Evolutionary conservation across 1,139 yeast genomes (phyloP).

Genomic region (Nadsonia commutata): DNA sequence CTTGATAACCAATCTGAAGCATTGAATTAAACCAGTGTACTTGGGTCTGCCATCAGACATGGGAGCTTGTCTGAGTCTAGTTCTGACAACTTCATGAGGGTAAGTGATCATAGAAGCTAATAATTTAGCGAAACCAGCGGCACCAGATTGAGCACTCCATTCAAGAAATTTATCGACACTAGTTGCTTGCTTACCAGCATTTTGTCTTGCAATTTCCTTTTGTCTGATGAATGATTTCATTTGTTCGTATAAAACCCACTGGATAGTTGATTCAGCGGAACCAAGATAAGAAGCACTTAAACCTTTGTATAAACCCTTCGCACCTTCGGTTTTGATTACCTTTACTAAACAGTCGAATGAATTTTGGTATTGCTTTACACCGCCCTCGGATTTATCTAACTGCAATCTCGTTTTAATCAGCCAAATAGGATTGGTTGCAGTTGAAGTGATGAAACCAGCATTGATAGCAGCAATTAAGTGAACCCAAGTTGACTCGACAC

Average conservation of each 20-base stretch:
- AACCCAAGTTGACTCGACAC: slow-evolving; percentile 70
- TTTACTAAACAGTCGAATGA: slow-evolving; percentile 73
- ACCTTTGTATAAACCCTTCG: slow-evolving; percentile 71
- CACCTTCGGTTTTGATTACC: slow-evolving; percentile 63
- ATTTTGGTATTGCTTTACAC: slow-evolving; percentile 54
- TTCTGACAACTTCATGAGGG: slow-evolving; percentile 95
- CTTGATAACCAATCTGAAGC: slow-evolving; percentile 65
- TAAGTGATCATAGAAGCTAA: slow-evolving; percentile 85
- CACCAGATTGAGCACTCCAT: slow-evolving; percentile 94
- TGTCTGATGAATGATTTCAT: slow-evolving; percentile 62
- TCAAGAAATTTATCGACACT: slow-evolving; percentile 55
- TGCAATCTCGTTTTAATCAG: slow-evolving; percentile 88
- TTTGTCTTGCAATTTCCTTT: slow-evolving; percentile 31
- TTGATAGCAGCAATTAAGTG: slow-evolving; percentile 79
- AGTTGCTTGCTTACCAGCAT: slow-evolving; percentile 30
- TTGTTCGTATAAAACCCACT: slow-evolving; percentile 94
- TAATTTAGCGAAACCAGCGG: slow-evolving; percentile 94
- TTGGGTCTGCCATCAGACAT: slow-evolving; percentile 63
- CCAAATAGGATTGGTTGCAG: slow-evolving; percentile 99
- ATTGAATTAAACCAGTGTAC: slow-evolving; percentile 79
- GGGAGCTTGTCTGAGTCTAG: slow-evolving; percentile 93
- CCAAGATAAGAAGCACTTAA: slow-evolving; percentile 90
- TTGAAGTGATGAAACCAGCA: slow-evolving; percentile 91
- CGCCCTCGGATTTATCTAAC: slow-evolving; percentile 47
- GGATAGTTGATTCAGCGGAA: slow-evolving; percentile 82